A percentile compares a stretch with the other conserved stretches of the same genome.
Evolutionary conservation across 352 stramenopile genomes (phyloP).

Genomic region (Achlya hypogyna): DNA sequence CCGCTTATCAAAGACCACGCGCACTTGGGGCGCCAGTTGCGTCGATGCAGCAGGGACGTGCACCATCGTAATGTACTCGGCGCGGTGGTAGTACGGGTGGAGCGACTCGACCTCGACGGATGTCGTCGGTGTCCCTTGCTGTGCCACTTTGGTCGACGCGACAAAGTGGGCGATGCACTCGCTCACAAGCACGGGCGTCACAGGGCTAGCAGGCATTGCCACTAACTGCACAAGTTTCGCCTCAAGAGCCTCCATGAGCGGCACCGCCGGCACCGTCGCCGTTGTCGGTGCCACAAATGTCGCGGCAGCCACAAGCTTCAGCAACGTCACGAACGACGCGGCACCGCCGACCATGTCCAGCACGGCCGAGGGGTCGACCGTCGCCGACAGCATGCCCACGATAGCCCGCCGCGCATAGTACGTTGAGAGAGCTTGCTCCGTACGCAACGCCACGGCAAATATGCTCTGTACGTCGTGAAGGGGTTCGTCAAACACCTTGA

Average conservation of each 20-base stretch:
- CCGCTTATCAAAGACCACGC: slow-evolving; percentile 73
- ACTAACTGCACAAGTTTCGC: not conserved
- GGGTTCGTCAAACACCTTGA: slow-evolving; percentile 70
- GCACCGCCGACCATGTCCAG: slow-evolving; percentile 50
- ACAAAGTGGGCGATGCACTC: slow-evolving; percentile 82
- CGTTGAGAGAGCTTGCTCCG: slow-evolving; percentile 70
- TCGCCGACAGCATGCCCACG: slow-evolving; percentile 27
- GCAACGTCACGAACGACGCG: slow-evolving; percentile 62
- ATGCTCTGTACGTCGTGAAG: slow-evolving; percentile 61
- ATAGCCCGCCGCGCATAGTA: slow-evolving; percentile 70
- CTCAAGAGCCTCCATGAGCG: slow-evolving; percentile 9
- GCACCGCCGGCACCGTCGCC: not conserved
- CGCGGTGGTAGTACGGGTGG: slow-evolving; percentile 77
- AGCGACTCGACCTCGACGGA: slow-evolving; percentile 64
- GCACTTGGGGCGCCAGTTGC: slow-evolving; percentile 24
- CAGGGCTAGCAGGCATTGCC: not conserved
- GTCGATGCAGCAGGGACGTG: not conserved
- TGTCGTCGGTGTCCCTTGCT: slow-evolving; percentile 9
- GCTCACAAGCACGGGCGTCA: slow-evolving; percentile 45
- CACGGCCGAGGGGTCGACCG: slow-evolving; percentile 22
- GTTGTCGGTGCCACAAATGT: not conserved
- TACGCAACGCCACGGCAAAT: slow-evolving; percentile 59
- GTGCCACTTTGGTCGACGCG: slow-evolving; percentile 60
- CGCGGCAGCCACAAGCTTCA: slow-evolving; percentile 65
- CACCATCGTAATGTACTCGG: slow-evolving; percentile 40